phyloP scores from a whole-genome alignment of 768 basidiomycete genomes.

The Mycena indigotica region DNA sequence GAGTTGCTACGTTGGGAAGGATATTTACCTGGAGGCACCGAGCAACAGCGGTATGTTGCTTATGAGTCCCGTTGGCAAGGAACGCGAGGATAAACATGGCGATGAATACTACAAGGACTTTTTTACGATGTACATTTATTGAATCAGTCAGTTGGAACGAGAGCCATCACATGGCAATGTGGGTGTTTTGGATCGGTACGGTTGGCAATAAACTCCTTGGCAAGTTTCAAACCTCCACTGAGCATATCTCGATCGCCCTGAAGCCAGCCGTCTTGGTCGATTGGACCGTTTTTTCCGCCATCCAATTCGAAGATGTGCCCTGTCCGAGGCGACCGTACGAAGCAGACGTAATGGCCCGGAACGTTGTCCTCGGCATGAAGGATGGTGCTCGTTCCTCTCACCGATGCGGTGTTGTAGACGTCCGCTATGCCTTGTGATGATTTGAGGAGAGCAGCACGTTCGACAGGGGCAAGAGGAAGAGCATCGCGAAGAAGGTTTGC shows the following conservation, averaged over 20 bases:
- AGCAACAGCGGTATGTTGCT: constrained; percentile 8
- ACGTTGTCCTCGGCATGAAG: constrained; percentile 14
- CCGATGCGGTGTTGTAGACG: constrained; percentile 20
- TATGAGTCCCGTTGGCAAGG: constrained; percentile 18
- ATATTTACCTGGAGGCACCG: constrained; percentile 1
- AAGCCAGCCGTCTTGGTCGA: constrained; percentile 20
- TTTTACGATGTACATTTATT: not conserved
- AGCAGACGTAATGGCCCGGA: constrained; percentile 20
- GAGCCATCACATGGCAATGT: constrained; percentile 22
- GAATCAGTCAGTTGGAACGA: constrained; percentile 3
- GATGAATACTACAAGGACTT: not conserved
- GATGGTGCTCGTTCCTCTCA: constrained; percentile 13
- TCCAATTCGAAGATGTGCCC: constrained; percentile 25
- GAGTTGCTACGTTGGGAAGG: constrained; percentile 14
- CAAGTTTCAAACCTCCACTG: constrained; percentile 20
- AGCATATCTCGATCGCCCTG: constrained; percentile 20
- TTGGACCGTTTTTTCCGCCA: constrained; percentile 23
- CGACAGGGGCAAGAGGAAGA: constrained; percentile 11
- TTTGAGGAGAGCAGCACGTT: constrained; percentile 20
- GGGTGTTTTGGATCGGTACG: constrained; percentile 15
- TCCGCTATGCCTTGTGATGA: constrained; percentile 13
- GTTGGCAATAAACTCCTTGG: constrained; percentile 12
- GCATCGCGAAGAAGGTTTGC: constrained; percentile 8
- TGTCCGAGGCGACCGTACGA: constrained; percentile 18
- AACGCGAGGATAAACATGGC: not conserved